Conservation (phyloP, 352 stramenopile genomes). For the Phytophthora pini region DNA sequence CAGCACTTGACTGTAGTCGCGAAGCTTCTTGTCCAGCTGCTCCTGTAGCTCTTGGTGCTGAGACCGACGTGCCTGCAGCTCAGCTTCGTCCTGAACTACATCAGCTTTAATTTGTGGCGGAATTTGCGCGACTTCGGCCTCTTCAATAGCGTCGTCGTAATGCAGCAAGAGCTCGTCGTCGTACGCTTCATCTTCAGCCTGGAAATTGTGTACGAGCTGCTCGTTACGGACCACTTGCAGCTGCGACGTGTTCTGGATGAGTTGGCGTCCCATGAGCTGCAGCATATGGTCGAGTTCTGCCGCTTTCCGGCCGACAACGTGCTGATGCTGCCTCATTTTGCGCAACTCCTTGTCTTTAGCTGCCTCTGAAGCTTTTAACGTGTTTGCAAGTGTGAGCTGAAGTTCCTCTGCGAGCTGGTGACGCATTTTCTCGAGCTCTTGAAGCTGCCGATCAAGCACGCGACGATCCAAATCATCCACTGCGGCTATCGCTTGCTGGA, state of each 20-base stretch:
- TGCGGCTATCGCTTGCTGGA: slow-evolving; percentile 14
- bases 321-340: slow-evolving; percentile 33
- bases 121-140: slow-evolving; percentile 1
- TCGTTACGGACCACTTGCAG: slow-evolving; percentile 63
- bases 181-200: slow-evolving; percentile 14
- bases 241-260: slow-evolving; percentile 72
- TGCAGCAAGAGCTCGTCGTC: slow-evolving; percentile 26
- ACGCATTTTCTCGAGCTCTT: slow-evolving; percentile 24
- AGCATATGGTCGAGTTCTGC: slow-evolving; percentile 67
- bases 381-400: slow-evolving; percentile 21
- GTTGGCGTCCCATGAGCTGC: slow-evolving; percentile 67
- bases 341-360: slow-evolving; percentile 30
- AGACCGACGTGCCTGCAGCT: slow-evolving; percentile 24
- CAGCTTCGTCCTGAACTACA: slow-evolving; percentile 1
- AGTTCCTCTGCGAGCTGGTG: slow-evolving; percentile 23
- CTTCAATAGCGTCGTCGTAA: slow-evolving; percentile 7
- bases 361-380: slow-evolving; percentile 22
- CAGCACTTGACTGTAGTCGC: slow-evolving; percentile 40
- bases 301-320: slow-evolving; percentile 48
- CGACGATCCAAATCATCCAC: slow-evolving; percentile 22
- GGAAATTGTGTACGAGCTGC: slow-evolving; percentile 26
- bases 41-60: slow-evolving; percentile 46
- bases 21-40: slow-evolving; percentile 47
- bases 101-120: background rate
- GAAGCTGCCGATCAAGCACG: slow-evolving; percentile 25